Conservation (phyloP, 2,329 filamentous ascomycete species). For the Fonsecaea nubica region DNA sequence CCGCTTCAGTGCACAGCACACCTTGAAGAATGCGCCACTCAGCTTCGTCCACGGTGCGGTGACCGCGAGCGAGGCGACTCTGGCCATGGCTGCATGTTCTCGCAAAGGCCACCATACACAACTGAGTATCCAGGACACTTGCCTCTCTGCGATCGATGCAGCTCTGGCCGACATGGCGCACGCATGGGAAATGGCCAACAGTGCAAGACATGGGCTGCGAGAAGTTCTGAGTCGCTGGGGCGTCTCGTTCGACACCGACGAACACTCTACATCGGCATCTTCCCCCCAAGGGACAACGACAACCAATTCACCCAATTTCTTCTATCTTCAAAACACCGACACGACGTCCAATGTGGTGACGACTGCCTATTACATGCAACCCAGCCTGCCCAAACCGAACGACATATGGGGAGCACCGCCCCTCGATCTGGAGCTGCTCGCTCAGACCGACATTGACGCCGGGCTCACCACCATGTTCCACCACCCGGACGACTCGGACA, state of each 20-base stretch:
- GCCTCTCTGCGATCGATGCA: neutral
- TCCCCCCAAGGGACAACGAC: neutral
- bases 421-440: neutral
- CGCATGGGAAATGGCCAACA: constrained; percentile 2
- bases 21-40: constrained; percentile 18
- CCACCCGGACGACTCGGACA: neutral
- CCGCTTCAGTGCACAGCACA: constrained; percentile 15
- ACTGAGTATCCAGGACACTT: neutral
- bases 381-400: neutral
- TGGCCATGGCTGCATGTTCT: constrained; percentile 6
- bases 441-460: neutral
- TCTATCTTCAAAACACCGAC: neutral
- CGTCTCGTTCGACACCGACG: neutral
- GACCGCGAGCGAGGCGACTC: constrained; percentile 6
- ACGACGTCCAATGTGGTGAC: neutral
- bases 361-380: neutral
- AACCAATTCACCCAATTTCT: neutral
- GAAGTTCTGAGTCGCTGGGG: neutral
- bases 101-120: neutral
- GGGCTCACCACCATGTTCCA: neutral
- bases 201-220: neutral
- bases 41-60: constrained; percentile 18
- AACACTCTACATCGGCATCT: neutral
- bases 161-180: neutral
- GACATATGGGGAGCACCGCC: neutral